Conservation (phyloP, 352 stramenopile genomes). For the Pythium diclinum region DNA sequence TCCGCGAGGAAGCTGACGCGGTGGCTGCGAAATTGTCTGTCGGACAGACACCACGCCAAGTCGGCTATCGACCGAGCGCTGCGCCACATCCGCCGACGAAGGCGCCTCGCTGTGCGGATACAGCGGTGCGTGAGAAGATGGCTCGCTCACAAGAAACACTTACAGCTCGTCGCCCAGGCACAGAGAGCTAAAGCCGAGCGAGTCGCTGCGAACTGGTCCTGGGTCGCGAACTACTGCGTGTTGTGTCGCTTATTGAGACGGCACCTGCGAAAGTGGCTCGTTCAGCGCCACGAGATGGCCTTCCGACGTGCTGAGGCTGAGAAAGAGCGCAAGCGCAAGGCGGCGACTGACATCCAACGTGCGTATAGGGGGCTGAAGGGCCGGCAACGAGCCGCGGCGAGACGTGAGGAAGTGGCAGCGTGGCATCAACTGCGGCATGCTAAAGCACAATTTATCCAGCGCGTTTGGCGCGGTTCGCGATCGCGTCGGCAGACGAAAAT, state of each 20-base stretch:
- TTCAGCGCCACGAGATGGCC: slow-evolving; percentile 31
- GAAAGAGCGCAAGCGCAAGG: slow-evolving; percentile 21
- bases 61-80: slow-evolving; percentile 45
- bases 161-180: slow-evolving; percentile 27
- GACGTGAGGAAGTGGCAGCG: slow-evolving; percentile 1
- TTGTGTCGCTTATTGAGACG: slow-evolving; percentile 31
- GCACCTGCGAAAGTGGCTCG: slow-evolving; percentile 35
- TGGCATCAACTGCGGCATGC: not conserved
- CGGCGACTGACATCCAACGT: slow-evolving; percentile 39
- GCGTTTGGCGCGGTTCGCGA: slow-evolving; percentile 37
- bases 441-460: slow-evolving; percentile 33
- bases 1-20: slow-evolving; percentile 42
- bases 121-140: slow-evolving; percentile 52
- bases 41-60: slow-evolving; percentile 34
- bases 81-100: slow-evolving; percentile 40
- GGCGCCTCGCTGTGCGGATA: slow-evolving; percentile 40
- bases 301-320: slow-evolving; percentile 31
- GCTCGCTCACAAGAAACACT: slow-evolving; percentile 23
- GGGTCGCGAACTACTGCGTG: slow-evolving; percentile 32
- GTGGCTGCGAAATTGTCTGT: slow-evolving; percentile 38
- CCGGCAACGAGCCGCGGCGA: not conserved
- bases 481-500: slow-evolving; percentile 14
- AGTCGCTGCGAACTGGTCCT: slow-evolving; percentile 30
- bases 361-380: slow-evolving; percentile 35
- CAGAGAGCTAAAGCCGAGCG: slow-evolving; percentile 27